These are phyloP conservation scores for Solanum pinnatisectum DNA, from an alignment of 257 asterid species.

Conservation along the genomic window DNA sequence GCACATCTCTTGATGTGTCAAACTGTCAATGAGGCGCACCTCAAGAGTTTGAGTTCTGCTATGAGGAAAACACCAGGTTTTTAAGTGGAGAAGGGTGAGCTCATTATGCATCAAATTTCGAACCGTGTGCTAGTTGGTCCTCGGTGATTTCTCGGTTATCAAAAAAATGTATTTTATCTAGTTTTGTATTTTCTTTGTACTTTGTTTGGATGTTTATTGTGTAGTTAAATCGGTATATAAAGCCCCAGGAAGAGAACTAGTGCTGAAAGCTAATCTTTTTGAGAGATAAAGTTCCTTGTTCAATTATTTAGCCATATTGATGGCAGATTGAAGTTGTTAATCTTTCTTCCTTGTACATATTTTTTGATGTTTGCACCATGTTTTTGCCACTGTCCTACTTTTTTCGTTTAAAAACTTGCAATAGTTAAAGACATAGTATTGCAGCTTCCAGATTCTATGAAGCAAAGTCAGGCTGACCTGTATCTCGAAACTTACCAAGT, in stretches of 20 bases:
- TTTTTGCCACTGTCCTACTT: neutral
- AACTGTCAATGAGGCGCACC: neutral
- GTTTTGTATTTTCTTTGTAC: neutral
- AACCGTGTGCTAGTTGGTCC: neutral
- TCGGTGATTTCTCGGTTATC: neutral
- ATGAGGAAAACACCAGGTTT: neutral
- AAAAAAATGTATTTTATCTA: neutral
- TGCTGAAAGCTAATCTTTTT: neutral
- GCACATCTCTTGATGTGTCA: neutral
- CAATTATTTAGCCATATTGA: neutral
- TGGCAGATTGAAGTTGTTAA: neutral
- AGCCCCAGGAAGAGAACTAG: neutral
- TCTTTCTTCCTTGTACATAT: neutral
- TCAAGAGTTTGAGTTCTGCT: neutral
- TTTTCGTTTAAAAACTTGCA: neutral
- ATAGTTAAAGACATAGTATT: conserved; percentile 1
- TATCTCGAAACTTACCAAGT: conserved; percentile 98
- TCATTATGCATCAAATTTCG: neutral
- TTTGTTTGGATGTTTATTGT: neutral
- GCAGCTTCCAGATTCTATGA: conserved; percentile 98
- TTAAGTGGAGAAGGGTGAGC: neutral
- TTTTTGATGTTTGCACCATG: neutral
- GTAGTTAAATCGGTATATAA: neutral
- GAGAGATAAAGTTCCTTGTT: neutral
- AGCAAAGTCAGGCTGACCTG: conserved; percentile 93